Base-by-base conservation (phyloP, 345 rosid species). In the Pugionium dolabratum region DNA sequence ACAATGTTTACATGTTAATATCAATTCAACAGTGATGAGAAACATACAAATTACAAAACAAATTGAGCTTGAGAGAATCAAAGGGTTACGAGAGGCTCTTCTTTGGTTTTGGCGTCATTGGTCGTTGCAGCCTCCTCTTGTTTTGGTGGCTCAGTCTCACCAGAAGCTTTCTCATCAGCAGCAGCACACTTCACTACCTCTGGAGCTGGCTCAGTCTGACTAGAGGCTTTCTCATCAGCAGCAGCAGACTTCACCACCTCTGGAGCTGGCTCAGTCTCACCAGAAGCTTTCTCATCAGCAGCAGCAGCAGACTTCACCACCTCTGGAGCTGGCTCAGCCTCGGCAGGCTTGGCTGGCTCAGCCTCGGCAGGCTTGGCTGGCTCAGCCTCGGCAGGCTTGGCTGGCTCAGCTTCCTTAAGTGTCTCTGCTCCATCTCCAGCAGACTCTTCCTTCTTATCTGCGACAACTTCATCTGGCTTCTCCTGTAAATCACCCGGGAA, bases 401-500 rank as follows among this genome's bases (percentile, higher is more conserved):
- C 43, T 31, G 62, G 57, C 51, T 82, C 79, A 54, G 58, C 80
- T 62, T 82, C 77, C 26, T 71, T 64, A 11, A 49, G 51, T 34
- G 81, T 55, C 62, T 79, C 81, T 4, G 80, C 68, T 57, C 45
- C 61, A 46, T 85, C 83, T 43, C 30, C 76, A 72, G 76, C 65
- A 32, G 86, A 64, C 36, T 77, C 78, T 64, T 75, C 75, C 57
- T 47, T 70, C 67, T 74, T 66, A 41, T 75, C 70, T 39, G 53
- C 42, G 1, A 55, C 78, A 56, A 58, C 70, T 62, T 75, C 75
- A 31, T 50, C 75, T 53, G 55, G 67, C 62, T 70, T 70, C 64
- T 64, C 79, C 75, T 75, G 40, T 27, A 42, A 59, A 29, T 18
- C 36, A 35, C n/a, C 55, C 50, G 4, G 45, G 18, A 40, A 51